Evolutionary conservation across 345 rosid species (phyloP), one percentile per base, ranked within the genome.

Genomic region (Aethionema arabicum): DNA sequence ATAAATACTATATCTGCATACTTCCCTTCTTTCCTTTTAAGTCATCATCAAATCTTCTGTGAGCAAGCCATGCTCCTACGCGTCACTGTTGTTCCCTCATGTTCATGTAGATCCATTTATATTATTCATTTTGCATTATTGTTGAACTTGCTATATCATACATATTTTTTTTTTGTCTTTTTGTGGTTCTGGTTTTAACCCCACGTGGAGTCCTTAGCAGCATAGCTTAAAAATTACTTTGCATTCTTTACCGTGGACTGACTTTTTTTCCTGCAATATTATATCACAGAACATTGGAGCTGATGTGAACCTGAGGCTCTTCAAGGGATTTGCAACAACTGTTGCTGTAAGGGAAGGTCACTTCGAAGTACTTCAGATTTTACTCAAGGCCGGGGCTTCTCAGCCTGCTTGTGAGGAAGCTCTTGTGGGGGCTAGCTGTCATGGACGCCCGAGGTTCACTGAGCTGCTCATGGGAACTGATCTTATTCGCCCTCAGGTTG

Each of bases 401-500:
- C 99, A 86, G 79, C 85, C 83, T 4, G 90, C 97, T 59, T 93
- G 99, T 65, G 97, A 93, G 82, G 97, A 93, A 75, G 95, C 96
- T 62, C 56, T 93, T 56, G 68, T 86, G 56, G 99, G 82, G 61
- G 89, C 97, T 16, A 79, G 97, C 81, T 83, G 78, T 62, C 88
- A 87, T 45, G 97, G 96, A 44, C 87, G 65, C 38, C 79, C 96
- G 15, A 73, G 76, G 73, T 63, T 73, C 1, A 85, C 81, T n/a
- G 90, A 82, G 75, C 76, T 86, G 67, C 95, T 93, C 45, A 80
- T 93, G 88, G 82, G 77, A 56, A 79, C 96, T 72, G 99, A 93
- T 78, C 74, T 93, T 61, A 78, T 90, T 66, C 82, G 95, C 66
- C 85, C 99, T 65, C 91, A 80, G 56, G 78, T 87, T 11, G 86